Conservation (phyloP, 1,284 basidiomycete genomes). For the Xanthoconium separans region DNA sequence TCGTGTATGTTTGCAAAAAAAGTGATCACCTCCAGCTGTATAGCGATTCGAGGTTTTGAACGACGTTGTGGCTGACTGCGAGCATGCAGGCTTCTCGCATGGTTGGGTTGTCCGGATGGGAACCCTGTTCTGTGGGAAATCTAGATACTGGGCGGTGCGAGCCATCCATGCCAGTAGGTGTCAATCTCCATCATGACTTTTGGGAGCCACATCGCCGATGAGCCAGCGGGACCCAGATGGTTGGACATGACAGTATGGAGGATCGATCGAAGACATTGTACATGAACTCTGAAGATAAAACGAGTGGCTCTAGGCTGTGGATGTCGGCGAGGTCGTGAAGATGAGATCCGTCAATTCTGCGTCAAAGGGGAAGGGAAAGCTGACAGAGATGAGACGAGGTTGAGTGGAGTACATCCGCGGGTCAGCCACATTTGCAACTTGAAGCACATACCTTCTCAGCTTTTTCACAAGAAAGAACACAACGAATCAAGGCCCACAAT, state of each 20-base stretch:
- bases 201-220: conserved; percentile 33
- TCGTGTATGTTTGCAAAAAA: not conserved
- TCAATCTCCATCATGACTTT: conserved; percentile 13
- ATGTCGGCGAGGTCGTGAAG: conserved; percentile 33
- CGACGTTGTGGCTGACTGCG: conserved; percentile 19
- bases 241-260: conserved; percentile 35
- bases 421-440: no score
- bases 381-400: no score
- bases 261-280: conserved; percentile 36
- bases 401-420: no score
- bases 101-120: not conserved
- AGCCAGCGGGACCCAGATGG: conserved; percentile 32
- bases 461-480: no score
- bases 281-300: conserved; percentile 33
- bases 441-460: no score
- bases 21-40: conserved; percentile 38
- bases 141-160: conserved; percentile 5
- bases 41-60: conserved; percentile 30
- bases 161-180: conserved; percentile 16
- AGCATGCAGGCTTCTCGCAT: conserved; percentile 16
- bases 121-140: conserved; percentile 11
- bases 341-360: conserved; percentile 34
- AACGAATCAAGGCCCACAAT: no score
- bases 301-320: conserved; percentile 24
- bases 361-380: no score